phyloP scores from a whole-genome alignment of 164 flowering plant genomes.

The Umbilicus rupestris region DNA sequence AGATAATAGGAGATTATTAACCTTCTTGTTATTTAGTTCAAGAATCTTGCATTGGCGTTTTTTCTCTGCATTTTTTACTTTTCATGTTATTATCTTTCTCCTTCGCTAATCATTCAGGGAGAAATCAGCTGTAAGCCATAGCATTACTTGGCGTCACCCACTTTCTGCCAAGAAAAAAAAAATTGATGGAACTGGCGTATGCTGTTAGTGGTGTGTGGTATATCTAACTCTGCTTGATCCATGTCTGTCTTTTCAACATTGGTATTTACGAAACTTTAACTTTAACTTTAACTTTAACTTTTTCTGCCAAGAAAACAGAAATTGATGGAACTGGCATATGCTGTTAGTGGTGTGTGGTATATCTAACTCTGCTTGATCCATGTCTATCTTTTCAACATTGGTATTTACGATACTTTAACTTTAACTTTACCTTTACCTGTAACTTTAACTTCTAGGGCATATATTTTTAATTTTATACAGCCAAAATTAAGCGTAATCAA shows the following conservation, averaged over 20 bases:
- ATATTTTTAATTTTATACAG: background rate
- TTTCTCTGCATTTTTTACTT: background rate
- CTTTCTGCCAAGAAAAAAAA: constrained; percentile 40
- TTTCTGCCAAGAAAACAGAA: constrained; percentile 42
- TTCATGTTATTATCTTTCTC: background rate
- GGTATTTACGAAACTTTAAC: background rate
- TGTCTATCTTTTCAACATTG: background rate
- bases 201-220: constrained; percentile 58
- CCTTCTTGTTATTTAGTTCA: too few relatives aligned
- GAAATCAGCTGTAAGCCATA: constrained; percentile 77
- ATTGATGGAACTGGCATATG: constrained; percentile 69
- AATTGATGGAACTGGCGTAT: constrained; percentile 66
- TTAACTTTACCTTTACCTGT: too few relatives aligned
- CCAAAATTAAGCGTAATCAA: background rate
- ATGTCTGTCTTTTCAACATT: background rate
- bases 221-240: background rate
- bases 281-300: too few relatives aligned
- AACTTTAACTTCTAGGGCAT: background rate
- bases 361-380: background rate
- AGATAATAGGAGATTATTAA: background rate
- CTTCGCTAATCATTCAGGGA: constrained; percentile 34
- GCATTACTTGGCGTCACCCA: constrained; percentile 62
- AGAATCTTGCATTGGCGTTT: too few relatives aligned
- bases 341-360: constrained; percentile 53
- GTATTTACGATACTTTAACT: background rate